Percentiles rank a stretch among this genome's conserved stretches.
phyloP scores from a whole-genome alignment of 1,284 basidiomycete genomes.

The Hortiboletus rubellus region DNA sequence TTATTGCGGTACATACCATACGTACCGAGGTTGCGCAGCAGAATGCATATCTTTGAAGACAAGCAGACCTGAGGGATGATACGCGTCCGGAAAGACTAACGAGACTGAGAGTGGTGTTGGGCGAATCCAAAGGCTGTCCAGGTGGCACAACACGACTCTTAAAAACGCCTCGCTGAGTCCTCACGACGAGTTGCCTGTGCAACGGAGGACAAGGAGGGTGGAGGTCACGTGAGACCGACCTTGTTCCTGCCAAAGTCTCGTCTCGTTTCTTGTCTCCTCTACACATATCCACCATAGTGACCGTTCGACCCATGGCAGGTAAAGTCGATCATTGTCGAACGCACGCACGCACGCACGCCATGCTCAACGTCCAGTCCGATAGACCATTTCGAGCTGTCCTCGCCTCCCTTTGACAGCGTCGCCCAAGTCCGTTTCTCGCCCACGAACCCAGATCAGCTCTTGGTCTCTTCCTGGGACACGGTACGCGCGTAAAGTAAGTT shows the following conservation, averaged over 20 bases:
- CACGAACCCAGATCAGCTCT: constrained; percentile 67
- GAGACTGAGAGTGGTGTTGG: neutral
- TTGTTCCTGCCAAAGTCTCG: neutral
- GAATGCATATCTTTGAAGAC: constrained; percentile 37
- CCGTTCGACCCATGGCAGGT: constrained; percentile 19
- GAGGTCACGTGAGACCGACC: constrained; percentile 9
- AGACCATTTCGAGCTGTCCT: constrained; percentile 55
- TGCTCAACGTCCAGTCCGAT: neutral
- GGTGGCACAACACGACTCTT: neutral
- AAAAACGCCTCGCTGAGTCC: constrained; percentile 4
- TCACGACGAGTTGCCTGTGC: constrained; percentile 8
- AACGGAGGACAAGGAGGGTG: neutral
- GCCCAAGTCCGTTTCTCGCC: constrained; percentile 83
- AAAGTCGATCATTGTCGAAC: neutral
- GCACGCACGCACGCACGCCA: neutral
- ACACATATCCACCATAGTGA: neutral
- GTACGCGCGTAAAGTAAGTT: constrained; percentile 47
- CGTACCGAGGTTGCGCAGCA: constrained; percentile 38
- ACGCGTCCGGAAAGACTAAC: neutral
- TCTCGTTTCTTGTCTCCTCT: neutral
- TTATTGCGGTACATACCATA: constrained; percentile 27
- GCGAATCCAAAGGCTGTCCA: neutral
- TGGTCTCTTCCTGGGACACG: constrained; percentile 88
- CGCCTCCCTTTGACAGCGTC: constrained; percentile 83
- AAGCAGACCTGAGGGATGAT: neutral